Evolutionary conservation across 352 stramenopile species (phyloP).

Genomic region (Phytophthora kernoviae): DNA sequence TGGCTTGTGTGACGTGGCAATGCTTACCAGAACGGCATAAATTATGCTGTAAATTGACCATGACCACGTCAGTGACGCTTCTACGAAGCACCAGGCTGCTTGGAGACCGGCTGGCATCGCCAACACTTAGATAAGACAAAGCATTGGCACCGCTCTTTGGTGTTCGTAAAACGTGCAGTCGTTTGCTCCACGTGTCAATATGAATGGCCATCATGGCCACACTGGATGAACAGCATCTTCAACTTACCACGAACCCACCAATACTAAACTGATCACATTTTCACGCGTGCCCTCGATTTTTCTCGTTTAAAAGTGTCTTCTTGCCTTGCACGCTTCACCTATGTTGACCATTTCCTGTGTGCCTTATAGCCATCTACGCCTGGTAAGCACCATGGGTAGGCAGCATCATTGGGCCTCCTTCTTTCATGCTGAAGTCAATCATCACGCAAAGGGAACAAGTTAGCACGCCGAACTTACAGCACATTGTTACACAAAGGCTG

Average conservation of each 20-base stretch:
- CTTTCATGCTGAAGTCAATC: slow-evolving; percentile 70
- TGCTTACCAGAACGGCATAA: not conserved
- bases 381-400: slow-evolving; percentile 87
- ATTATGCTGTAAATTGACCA: too few species aligned
- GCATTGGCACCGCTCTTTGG: slow-evolving; percentile 13
- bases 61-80: slow-evolving; percentile 6
- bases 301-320: slow-evolving; percentile 24
- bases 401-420: slow-evolving; percentile 89
- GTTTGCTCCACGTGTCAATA: slow-evolving; percentile 7
- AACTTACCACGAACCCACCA: slow-evolving; percentile 5
- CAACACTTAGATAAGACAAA: not conserved
- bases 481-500: not conserved
- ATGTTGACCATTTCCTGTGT: slow-evolving; percentile 13
- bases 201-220: not conserved
- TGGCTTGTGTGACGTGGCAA: slow-evolving; percentile 9
- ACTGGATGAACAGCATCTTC: slow-evolving; percentile 11
- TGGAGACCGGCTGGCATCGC: slow-evolving; percentile 1
- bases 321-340: slow-evolving; percentile 20
- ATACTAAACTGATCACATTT: slow-evolving; percentile 7
- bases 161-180: slow-evolving; percentile 16
- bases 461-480: not conserved
- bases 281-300: slow-evolving; percentile 22
- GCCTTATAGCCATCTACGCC: slow-evolving; percentile 44
- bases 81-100: slow-evolving; percentile 10
- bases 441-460: not conserved